Conservation (phyloP, 768 basidiomycete genomes). For the Dentipellis fragilis region DNA sequence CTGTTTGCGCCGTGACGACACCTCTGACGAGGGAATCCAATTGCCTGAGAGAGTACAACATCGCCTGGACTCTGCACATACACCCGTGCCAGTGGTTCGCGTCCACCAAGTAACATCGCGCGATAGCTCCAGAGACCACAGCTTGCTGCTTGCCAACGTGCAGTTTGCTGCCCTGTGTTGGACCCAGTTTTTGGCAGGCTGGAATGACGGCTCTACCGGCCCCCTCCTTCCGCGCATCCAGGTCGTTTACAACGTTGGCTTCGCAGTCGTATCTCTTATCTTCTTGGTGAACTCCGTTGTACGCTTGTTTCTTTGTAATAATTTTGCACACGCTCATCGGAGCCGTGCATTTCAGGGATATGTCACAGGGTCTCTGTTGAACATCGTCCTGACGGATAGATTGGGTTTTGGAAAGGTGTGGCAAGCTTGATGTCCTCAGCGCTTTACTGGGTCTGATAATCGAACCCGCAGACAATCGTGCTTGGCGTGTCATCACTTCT, state of each 20-base stretch:
- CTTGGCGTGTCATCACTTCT: slow-evolving; percentile 41
- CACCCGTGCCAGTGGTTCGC: too few species aligned
- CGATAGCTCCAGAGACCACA: neutral
- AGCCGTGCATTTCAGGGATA: slow-evolving; percentile 21
- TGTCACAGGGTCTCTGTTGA: neutral
- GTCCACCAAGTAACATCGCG: too few species aligned
- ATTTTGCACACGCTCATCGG: neutral
- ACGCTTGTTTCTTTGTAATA: slow-evolving; percentile 7
- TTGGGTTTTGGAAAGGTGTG: slow-evolving; percentile 5
- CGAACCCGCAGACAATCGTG: slow-evolving; percentile 27
- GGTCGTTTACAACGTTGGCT: slow-evolving; percentile 28
- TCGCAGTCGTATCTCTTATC: slow-evolving; percentile 47
- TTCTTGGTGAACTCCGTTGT: slow-evolving; percentile 45
- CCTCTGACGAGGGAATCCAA: too few species aligned
- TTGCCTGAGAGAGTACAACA: too few species aligned
- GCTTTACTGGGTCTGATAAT: too few species aligned
- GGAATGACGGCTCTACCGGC: slow-evolving; percentile 70
- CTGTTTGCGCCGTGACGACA: too few species aligned
- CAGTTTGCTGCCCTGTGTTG: slow-evolving; percentile 48
- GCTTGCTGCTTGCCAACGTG: slow-evolving; percentile 16
- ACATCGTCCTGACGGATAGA: slow-evolving; percentile 1
- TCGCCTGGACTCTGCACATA: too few species aligned
- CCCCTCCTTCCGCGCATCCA: slow-evolving; percentile 67
- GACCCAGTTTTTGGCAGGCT: slow-evolving; percentile 53
- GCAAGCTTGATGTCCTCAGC: too few species aligned